Evolutionary conservation across 768 basidiomycete genomes (phyloP).

Genomic region (Suillus brevipes): DNA sequence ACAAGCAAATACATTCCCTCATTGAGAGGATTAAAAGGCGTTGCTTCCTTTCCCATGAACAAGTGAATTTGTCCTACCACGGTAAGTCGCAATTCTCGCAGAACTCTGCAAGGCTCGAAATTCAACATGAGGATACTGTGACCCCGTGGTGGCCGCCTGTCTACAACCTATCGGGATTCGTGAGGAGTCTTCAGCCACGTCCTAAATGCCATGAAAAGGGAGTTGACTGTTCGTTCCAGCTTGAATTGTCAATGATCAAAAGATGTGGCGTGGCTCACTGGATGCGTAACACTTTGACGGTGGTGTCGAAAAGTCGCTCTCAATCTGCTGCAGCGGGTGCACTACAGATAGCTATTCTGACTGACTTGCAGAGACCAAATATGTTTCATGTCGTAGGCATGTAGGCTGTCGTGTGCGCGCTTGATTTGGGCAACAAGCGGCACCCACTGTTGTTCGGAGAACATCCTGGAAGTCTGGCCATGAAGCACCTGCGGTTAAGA

Average conservation of each 20-base stretch:
- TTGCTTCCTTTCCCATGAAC: slow-evolving; percentile 2
- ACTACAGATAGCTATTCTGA: slow-evolving; percentile 28
- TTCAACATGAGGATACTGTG: neutral
- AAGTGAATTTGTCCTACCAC: neutral
- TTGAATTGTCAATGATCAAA: slow-evolving; percentile 1
- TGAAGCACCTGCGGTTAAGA: neutral
- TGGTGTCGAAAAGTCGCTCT: neutral
- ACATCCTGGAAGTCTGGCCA: slow-evolving; percentile 13
- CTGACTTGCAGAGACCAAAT: neutral
- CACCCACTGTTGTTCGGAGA: slow-evolving; percentile 12
- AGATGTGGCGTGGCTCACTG: neutral
- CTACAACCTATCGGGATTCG: neutral
- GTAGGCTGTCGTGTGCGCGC: slow-evolving; percentile 25
- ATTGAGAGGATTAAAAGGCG: neutral
- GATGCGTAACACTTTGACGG: neutral
- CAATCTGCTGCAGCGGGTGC: slow-evolving; percentile 10
- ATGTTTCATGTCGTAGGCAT: neutral
- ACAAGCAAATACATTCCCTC: neutral
- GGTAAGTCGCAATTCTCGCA: neutral
- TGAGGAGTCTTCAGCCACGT: neutral
- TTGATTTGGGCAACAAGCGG: slow-evolving; percentile 23
- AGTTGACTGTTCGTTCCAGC: neutral
- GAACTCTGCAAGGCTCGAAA: neutral
- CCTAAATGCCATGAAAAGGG: neutral
- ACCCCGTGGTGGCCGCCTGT: neutral